These are phyloP conservation scores for Cyberlindnera maritima DNA, from an alignment of 805 yeast species.

Conservation along the genomic window DNA sequence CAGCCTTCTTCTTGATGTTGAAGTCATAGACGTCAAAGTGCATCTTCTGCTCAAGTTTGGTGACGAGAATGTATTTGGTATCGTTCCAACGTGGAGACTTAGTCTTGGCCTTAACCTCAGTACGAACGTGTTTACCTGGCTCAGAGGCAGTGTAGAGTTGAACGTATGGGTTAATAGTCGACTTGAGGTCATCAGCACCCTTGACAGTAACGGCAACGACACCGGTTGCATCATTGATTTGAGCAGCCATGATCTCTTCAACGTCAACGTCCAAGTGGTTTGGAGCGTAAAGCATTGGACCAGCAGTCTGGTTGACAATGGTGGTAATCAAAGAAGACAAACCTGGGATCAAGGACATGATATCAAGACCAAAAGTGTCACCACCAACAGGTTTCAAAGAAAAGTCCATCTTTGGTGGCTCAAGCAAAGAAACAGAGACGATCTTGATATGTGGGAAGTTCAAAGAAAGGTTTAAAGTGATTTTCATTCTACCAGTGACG, in stretches of 20 bases:
- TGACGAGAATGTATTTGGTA: slow-evolving; percentile 57
- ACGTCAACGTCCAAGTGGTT: slow-evolving; percentile 74
- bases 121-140: slow-evolving; percentile 41
- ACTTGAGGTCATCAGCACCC: slow-evolving; percentile 49
- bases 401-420: slow-evolving; percentile 76
- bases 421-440: slow-evolving; percentile 69
- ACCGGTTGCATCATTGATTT: slow-evolving; percentile 67
- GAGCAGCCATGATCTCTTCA: slow-evolving; percentile 64
- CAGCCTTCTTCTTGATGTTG: slow-evolving; percentile 49
- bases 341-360: slow-evolving; percentile 83
- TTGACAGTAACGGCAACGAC: slow-evolving; percentile 61
- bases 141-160: slow-evolving; percentile 43
- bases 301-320: slow-evolving; percentile 64
- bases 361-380: slow-evolving; percentile 81
- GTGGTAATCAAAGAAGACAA: slow-evolving; percentile 68
- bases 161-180: slow-evolving; percentile 59
- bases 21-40: slow-evolving; percentile 55
- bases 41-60: slow-evolving; percentile 54
- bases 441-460: slow-evolving; percentile 76
- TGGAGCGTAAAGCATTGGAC: slow-evolving; percentile 82
- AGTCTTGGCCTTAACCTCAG: slow-evolving; percentile 55
- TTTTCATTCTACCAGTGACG: slow-evolving; percentile 64
- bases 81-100: slow-evolving; percentile 67
- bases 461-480: slow-evolving; percentile 58
- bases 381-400: slow-evolving; percentile 86